A percentile compares a stretch with the other conserved stretches of the same genome.
These are phyloP conservation scores for Hemerocallis citrina DNA, from an alignment of 106 monocot species.

Conservation along the genomic window DNA sequence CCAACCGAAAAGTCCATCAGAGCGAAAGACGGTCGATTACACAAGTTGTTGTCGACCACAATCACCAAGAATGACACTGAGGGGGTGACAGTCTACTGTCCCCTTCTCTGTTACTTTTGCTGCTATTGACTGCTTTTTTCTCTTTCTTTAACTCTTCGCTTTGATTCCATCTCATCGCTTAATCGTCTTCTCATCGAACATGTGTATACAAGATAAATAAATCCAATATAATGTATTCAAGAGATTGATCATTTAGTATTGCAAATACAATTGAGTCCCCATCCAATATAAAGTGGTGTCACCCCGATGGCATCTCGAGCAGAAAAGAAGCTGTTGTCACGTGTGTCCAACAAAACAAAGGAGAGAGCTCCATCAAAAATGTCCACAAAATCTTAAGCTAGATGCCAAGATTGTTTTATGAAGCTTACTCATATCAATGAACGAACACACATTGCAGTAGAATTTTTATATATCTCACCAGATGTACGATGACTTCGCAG, in stretches of 20 bases:
- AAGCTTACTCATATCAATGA: not conserved
- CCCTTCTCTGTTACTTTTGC: no score
- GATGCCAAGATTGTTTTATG: not conserved
- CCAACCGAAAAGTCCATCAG: no score
- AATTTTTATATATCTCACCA: conserved; percentile 12
- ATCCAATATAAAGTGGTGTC: conserved; percentile 55
- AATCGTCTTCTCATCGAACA: no score
- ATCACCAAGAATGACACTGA: no score
- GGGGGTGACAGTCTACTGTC: no score
- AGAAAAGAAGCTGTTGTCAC: conserved; percentile 37
- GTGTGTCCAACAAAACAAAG: conserved; percentile 50
- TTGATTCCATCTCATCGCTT: no score
- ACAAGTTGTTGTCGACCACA: no score
- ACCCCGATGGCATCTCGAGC: conserved; percentile 62
- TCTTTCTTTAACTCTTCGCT: no score
- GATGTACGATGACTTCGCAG: conserved; percentile 39
- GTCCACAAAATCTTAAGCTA: conserved; percentile 23
- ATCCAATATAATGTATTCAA: not conserved
- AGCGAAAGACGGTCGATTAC: no score
- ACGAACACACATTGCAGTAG: not conserved
- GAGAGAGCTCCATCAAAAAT: conserved; percentile 47
- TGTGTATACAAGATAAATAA: no score
- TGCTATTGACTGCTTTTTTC: no score
- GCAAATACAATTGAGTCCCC: conserved; percentile 46
- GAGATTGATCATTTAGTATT: not conserved